Evolutionary conservation across 495 filamentous ascomycete species (phyloP), one percentile per base, ranked within the genome.

Genomic region (Neurospora sp.): DNA sequence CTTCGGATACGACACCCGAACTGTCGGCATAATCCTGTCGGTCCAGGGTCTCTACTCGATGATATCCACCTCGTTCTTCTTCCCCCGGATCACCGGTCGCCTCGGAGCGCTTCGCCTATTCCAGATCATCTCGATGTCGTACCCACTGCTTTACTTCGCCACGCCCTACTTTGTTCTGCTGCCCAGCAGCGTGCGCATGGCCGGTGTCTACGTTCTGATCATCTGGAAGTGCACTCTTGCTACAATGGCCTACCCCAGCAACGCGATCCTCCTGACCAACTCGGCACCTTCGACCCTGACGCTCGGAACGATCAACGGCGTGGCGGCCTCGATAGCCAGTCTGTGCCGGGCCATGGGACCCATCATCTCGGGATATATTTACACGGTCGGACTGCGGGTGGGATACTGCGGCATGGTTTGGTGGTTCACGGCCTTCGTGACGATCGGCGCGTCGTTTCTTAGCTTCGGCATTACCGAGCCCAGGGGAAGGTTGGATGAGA

Each of bases 21-120:
- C 88, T 2, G 94, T 98, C 71, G 96, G 96, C 41, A 85, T 92
- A 73, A 91, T 99, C 79, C 86, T 98, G 10, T 91, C 96, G 17
- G 84, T 93, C 1, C 96, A 99, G 77, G 96, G 96, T n/a, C 79
- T 93, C 40, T 93, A 97, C 76, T 94, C 94, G 39, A 91, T 98
- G 90, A 78, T 91, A 45, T 89, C 91, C 39, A 95, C 96, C 70
- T 84, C 94, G 69, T 89, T 95, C 82, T 73, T 98, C 40, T 94
- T 97, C 78, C 93, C 95, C 0, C 85, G 89, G 59, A 83, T 96
- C 17, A 89, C 90, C 70, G 81, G 85, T 70, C 85, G 87, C 71
- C 87, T 98, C 73, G 94, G 94, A 7, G 87, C 89, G 20, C 86
- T 96, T 39, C 86, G 87, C 38, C 90, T 93, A 5, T 98, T 97